These are phyloP conservation scores for Delitschia confertaspora DNA, from an alignment of 495 filamentous ascomycete species.

Conservation along the genomic window DNA sequence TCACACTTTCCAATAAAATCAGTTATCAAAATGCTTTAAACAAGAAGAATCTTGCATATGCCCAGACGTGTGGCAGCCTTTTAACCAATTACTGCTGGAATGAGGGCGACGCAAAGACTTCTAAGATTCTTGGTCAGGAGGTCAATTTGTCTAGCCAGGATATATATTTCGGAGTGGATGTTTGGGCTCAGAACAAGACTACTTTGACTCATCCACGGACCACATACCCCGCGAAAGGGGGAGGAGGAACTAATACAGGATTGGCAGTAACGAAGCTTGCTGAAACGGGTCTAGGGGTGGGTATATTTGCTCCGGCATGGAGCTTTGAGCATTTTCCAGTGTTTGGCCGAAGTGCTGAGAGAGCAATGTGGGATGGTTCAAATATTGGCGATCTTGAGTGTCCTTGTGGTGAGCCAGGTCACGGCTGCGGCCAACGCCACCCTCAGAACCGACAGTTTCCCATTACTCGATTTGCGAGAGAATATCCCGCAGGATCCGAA, in stretches of 20 bases:
- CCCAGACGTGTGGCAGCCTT: conserved; percentile 28
- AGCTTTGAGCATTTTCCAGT: conserved; percentile 38
- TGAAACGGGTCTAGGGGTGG: conserved; percentile 30
- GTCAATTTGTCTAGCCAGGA: conserved; percentile 19
- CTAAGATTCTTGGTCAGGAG: conserved; percentile 22
- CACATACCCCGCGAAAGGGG: conserved; percentile 26
- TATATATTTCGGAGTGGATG: conserved; percentile 37
- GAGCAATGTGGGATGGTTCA: conserved; percentile 35
- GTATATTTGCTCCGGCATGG: conserved; percentile 41
- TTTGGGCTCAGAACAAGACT: conserved; percentile 23
- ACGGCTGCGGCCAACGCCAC: conserved; percentile 11
- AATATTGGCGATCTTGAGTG: conserved; percentile 24
- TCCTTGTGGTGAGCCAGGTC: conserved; percentile 17
- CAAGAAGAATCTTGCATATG: conserved; percentile 31
- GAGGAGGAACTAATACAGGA: conserved; percentile 32
- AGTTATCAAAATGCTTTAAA: conserved; percentile 39
- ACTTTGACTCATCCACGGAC: conserved; percentile 17
- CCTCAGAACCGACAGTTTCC: conserved; percentile 9
- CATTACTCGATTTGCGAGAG: conserved; percentile 21
- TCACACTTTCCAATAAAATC: conserved; percentile 36
- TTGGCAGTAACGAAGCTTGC: conserved; percentile 29
- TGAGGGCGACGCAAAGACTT: conserved; percentile 19
- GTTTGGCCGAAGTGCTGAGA: conserved; percentile 31
- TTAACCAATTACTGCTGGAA: conserved; percentile 42
- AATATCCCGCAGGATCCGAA: conserved; percentile 30